These are phyloP conservation scores for Trichophyton simii DNA, from an alignment of 2,329 filamentous ascomycete genomes.

Conservation along the genomic window DNA sequence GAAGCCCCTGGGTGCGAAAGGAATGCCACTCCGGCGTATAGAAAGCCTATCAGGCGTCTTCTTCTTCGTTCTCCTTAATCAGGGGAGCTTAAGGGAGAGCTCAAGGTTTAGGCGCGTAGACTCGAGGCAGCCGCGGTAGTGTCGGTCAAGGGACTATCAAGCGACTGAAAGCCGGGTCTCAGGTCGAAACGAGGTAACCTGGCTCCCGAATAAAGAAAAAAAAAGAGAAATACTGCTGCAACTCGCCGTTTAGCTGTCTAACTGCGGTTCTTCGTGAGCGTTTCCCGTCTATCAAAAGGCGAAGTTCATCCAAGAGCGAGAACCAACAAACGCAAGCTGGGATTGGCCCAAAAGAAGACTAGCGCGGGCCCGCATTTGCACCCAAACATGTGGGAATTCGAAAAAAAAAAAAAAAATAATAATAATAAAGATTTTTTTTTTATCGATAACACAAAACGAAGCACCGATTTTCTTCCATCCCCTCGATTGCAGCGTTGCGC, in stretches of 20 bases:
- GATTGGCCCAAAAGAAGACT: slow-evolving; percentile 11
- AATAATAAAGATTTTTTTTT: slow-evolving; percentile 1
- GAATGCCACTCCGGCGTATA: neutral
- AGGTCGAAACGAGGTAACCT: neutral
- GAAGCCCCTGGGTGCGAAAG: neutral
- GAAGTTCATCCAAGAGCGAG: neutral
- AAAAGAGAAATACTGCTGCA: neutral
- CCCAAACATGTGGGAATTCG: slow-evolving; percentile 4
- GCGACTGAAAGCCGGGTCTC: neutral
- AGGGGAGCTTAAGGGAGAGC: neutral
- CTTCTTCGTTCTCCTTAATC: neutral
- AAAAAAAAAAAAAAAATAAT: neutral
- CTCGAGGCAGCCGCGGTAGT: neutral
- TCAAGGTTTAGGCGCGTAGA: slow-evolving; percentile 1
- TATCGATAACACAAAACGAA: neutral
- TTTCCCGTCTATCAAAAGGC: neutral
- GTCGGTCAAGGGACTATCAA: neutral
- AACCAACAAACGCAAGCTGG: neutral
- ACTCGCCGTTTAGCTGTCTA: too few relatives aligned
- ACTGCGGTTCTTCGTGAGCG: neutral
- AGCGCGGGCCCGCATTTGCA: slow-evolving; percentile 9
- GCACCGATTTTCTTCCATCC: neutral
- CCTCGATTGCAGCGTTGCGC: neutral
- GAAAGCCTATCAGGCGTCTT: neutral
- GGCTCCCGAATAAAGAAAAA: neutral